These are phyloP conservation scores for Tolypocladium pustulatum DNA, from an alignment of 2,329 filamentous ascomycete genomes.

Conservation along the genomic window DNA sequence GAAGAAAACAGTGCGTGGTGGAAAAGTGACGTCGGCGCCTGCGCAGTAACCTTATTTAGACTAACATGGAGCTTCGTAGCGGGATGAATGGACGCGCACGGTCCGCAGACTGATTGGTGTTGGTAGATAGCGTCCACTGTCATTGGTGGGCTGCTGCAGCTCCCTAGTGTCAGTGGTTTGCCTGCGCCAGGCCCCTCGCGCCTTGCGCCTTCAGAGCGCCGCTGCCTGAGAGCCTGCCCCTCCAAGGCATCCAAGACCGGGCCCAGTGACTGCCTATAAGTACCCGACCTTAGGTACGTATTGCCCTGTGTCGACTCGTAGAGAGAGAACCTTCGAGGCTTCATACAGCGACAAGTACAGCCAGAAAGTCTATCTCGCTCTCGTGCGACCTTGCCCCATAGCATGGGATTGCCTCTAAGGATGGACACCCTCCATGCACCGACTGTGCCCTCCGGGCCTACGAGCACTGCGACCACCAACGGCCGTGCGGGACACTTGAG, in stretches of 20 bases:
- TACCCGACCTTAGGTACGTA: neutral
- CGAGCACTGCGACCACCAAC: conserved; percentile 48
- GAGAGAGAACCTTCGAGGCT: neutral
- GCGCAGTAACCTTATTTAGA: neutral
- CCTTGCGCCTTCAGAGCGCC: neutral
- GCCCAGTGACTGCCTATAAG: neutral
- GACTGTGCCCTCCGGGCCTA: conserved; percentile 62
- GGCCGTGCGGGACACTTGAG: conserved; percentile 55
- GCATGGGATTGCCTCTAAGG: conserved; percentile 9
- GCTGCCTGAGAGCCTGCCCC: neutral
- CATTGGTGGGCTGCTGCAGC: neutral
- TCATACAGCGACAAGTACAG: neutral
- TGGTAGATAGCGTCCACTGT: neutral
- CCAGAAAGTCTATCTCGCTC: neutral
- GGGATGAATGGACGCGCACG: neutral
- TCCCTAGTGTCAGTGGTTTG: neutral
- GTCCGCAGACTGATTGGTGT: neutral
- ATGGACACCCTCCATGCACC: conserved; percentile 50
- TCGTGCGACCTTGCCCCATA: neutral
- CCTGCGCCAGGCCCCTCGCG: neutral
- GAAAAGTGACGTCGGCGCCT: conserved; percentile 20
- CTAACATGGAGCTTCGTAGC: neutral
- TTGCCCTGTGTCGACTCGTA: neutral
- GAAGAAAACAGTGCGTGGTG: neutral
- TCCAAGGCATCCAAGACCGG: neutral